Evolutionary conservation across 2,329 filamentous ascomycete genomes (phyloP).

Genomic region (Clathrospora elynae): DNA sequence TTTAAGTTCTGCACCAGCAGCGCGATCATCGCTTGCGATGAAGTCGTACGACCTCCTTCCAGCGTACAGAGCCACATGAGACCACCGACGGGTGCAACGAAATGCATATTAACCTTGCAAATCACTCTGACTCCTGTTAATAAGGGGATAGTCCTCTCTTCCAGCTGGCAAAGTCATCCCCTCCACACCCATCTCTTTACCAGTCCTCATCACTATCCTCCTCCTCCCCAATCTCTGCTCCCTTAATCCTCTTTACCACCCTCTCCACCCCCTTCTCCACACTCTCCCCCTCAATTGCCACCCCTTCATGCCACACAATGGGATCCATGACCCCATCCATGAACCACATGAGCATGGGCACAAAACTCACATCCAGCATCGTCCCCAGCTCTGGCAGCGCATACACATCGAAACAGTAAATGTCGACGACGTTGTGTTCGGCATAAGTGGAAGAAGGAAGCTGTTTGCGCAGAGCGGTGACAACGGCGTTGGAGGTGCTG

Average conservation of each 20-base stretch:
- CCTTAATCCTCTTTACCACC: constrained; percentile 33
- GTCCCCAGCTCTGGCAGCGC: constrained; percentile 27
- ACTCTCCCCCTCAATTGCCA: constrained; percentile 30
- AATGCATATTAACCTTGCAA: no score
- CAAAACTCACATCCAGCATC: constrained; percentile 29
- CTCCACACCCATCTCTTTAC: constrained; percentile 8
- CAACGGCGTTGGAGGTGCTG: constrained; percentile 21
- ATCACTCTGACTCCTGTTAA: no score
- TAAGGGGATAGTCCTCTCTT: no score
- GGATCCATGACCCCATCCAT: constrained; percentile 28
- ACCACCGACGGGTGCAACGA: no score
- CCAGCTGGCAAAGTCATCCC: not conserved
- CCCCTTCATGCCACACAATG: constrained; percentile 33
- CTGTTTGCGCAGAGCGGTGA: constrained; percentile 18
- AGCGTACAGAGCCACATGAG: no score
- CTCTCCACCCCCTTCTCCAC: constrained; percentile 30
- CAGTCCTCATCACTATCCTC: constrained; percentile 30
- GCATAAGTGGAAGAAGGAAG: constrained; percentile 20
- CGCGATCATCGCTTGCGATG: no score
- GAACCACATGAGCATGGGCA: constrained; percentile 35
- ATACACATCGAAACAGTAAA: constrained; percentile 34
- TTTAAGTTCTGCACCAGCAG: no score
- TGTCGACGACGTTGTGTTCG: constrained; percentile 20
- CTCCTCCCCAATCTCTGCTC: constrained; percentile 25
- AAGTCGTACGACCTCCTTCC: no score